Base-by-base conservation (phyloP, 345 rosid species). In the Capsella bursapastoris region DNA sequence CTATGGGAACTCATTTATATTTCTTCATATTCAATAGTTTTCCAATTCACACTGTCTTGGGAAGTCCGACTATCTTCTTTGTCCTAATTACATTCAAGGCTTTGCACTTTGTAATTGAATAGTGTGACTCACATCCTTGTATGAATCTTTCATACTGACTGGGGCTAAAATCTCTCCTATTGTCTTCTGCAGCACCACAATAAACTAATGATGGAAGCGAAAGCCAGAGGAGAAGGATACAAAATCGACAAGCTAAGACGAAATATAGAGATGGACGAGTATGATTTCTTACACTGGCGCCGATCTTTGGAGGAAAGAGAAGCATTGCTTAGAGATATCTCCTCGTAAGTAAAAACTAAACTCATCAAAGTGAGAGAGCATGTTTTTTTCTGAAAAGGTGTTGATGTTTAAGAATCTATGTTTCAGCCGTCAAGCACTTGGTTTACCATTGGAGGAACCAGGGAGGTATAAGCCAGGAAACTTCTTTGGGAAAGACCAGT, bases 281-380 rank as follows among this genome's bases (percentile, higher is more conserved):
- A 88, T 72, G 97, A 94, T 79, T 68, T 73, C 53, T 57, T 91
- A 58, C 98, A 94, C 61, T 94, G 96, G 97, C 89, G 84, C 55
- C 88, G 97, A 40, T 94, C 98, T 61, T 77, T 86, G 12, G 96
- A 90, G 77, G 98, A 94, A 87, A 88, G 98, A 76, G 98, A 91
- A 82, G 97, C 96, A 79, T 85, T 94, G 79, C 66, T 90, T 73
- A 82, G 98, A 86, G 98, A 94, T 71, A 91, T 91, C 76, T 88
- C 97, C 87, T 85, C 96, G 98, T 94, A 86, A 52, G 50, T 52
- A 31, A 58, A 64, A 47, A 35, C 0, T 11, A 2, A 60, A 40
- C 37, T 27, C 14, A 14, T 27, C 66, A 62, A 16, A 74, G 64
- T 57, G 45, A 49, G 51, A 16, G 18, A 40, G 13, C 11, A 32